Evolutionary conservation across 306 rosid species (phyloP).

Genomic region (Gynostemma pentaphyllum): DNA sequence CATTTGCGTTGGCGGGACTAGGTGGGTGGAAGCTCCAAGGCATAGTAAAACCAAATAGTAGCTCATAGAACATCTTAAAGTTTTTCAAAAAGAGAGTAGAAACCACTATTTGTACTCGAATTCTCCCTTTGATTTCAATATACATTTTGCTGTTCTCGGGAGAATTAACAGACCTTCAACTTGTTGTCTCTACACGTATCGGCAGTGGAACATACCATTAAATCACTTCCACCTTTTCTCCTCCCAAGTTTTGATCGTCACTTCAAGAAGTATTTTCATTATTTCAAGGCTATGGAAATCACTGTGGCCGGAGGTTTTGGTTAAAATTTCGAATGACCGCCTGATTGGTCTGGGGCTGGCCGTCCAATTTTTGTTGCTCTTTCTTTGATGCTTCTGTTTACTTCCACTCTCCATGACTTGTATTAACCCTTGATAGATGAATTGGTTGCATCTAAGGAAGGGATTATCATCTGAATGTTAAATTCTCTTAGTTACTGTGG

Average conservation of each 20-base stretch:
- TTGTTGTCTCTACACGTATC: not conserved
- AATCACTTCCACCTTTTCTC: not conserved
- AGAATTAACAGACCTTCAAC: not conserved
- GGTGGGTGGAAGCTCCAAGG: constrained; percentile 99
- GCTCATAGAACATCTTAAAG: constrained; percentile 13
- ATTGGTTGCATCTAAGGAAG: no score
- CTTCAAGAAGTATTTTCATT: not conserved
- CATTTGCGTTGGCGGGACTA: constrained; percentile 77
- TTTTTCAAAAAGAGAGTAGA: not conserved
- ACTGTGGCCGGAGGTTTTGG: no score
- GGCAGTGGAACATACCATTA: not conserved
- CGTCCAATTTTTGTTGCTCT: no score
- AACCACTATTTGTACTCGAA: not conserved
- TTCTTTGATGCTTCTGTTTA: no score
- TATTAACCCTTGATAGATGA: no score
- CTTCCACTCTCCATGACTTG: no score
- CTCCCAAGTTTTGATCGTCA: not conserved
- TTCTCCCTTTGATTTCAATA: not conserved
- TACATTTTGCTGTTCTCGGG: not conserved
- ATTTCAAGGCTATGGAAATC: no score
- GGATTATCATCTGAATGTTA: no score
- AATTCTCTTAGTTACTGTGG: no score
- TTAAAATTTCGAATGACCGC: no score
- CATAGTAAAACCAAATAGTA: constrained; percentile 61
- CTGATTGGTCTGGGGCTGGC: no score